Evolutionary conservation across 352 stramenopile species (phyloP), one percentile per base, ranked within the genome.

Genomic region (Phytophthora cactorum): DNA sequence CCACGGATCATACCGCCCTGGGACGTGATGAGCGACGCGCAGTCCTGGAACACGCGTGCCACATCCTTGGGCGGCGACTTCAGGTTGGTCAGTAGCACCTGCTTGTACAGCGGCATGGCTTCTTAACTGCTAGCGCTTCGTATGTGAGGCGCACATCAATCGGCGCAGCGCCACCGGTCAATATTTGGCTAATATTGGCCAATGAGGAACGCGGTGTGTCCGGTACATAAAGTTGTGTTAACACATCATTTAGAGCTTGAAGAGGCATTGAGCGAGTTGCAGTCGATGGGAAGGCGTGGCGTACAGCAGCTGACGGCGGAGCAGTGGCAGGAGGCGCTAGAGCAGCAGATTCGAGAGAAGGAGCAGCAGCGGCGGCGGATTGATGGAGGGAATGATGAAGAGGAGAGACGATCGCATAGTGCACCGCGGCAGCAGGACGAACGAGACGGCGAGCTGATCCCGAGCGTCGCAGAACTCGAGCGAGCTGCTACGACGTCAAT

Each of bases 91-190:
- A 96, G 66, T 55, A 94, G 80, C 73, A 96, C 88, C 63, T 96
- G 88, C 85, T 96, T 96, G 77, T 96, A 96, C 46, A 96, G 83
- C 75, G 87, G 86, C 88, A 96, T 96, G 38, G 45, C 52, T 55
- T 59, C 32, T 47, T 27, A 32, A 12, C 38, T 43, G 39, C 39
- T 17, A 49, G 43, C 43, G 41, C 36, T 63, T 49, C 25, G 22
- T 59, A 45, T 69, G 49, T 66, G 63, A 50, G 68, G 45, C 38
- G 51, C 52, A 59, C 25, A 57, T 29, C 32, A 45, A 41, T 34
- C 29, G 29, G 34, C 34, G 6, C 27, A 25, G 10, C 56, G 49
- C 65, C 70, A 68, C 49, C 36, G 70, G 63, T 74, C 67, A 52
- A 27, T 68, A 63, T 60, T 38, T 3, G 14, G 15, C 12, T 17